phyloP scores from a whole-genome alignment of 331 rosid genomes.

The Quercus phellos region DNA sequence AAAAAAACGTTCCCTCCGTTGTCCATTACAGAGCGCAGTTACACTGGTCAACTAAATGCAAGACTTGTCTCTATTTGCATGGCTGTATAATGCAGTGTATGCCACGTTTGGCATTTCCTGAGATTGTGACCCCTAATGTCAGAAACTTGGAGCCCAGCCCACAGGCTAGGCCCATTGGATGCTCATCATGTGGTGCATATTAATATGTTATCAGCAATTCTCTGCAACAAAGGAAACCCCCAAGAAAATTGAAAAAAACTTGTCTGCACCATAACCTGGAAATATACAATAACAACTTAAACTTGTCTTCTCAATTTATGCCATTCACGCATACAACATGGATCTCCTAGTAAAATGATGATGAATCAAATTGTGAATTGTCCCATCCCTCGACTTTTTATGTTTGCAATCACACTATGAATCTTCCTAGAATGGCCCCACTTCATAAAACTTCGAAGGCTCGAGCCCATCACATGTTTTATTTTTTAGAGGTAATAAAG shows the following conservation, averaged over 20 bases:
- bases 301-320: slow-evolving; percentile 33
- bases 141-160: slow-evolving; percentile 35
- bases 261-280: no score
- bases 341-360: slow-evolving; percentile 3
- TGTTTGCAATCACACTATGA: slow-evolving; percentile 15
- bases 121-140: slow-evolving; percentile 29
- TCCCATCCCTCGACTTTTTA: slow-evolving; percentile 25
- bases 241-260: no score
- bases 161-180: slow-evolving; percentile 39
- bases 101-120: slow-evolving; percentile 29
- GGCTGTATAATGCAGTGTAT: slow-evolving; percentile 7
- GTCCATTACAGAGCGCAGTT: not conserved
- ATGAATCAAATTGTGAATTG: slow-evolving; percentile 29
- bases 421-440: slow-evolving; percentile 22
- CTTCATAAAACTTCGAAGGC: not conserved
- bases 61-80: slow-evolving; percentile 10
- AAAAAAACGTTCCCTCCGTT: not conserved
- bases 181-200: slow-evolving; percentile 16
- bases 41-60: not conserved
- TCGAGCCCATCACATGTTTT: not conserved
- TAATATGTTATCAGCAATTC: slow-evolving; percentile 1
- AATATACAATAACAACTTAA: no score
- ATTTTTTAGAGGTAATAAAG: not conserved
- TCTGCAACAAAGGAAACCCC: no score
- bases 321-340: slow-evolving; percentile 62